phyloP scores from a whole-genome alignment of 495 filamentous ascomycete species.

The Aspergillus coremiiformis region DNA sequence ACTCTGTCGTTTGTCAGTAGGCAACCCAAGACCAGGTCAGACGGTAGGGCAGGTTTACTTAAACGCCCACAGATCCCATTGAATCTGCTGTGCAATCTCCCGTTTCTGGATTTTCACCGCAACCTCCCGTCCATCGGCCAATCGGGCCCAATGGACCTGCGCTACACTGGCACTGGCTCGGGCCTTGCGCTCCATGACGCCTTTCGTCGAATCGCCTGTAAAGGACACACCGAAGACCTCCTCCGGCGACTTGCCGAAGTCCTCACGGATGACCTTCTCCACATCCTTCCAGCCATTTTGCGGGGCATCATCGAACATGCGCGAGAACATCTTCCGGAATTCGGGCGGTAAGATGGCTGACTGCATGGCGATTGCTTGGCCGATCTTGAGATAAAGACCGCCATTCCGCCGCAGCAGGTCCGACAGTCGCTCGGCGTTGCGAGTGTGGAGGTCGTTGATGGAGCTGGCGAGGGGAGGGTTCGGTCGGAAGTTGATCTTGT shows the following conservation, averaged over 20 bases:
- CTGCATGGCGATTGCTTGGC: slow-evolving; percentile 98
- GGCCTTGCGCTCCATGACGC: slow-evolving; percentile 81
- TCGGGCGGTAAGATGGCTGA: slow-evolving; percentile 85
- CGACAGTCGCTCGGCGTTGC: slow-evolving; percentile 76
- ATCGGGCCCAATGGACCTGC: slow-evolving; percentile 89
- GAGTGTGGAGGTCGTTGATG: slow-evolving; percentile 64
- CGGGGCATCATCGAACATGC: slow-evolving; percentile 97
- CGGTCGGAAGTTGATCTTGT: slow-evolving; percentile 91
- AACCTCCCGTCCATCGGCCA: slow-evolving; percentile 79
- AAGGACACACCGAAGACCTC: slow-evolving; percentile 88
- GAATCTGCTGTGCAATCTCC: slow-evolving; percentile 82
- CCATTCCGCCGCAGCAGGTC: slow-evolving; percentile 77
- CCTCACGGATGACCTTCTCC: slow-evolving; percentile 76
- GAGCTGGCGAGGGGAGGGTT: slow-evolving; percentile 60
- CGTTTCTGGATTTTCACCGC: slow-evolving; percentile 96
- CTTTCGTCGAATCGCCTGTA: slow-evolving; percentile 53
- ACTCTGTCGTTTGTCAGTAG: slow-evolving; percentile 40
- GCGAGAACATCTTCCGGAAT: slow-evolving; percentile 89
- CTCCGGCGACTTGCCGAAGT: slow-evolving; percentile 75
- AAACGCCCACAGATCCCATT: slow-evolving; percentile 93
- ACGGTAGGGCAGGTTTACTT: slow-evolving; percentile 48
- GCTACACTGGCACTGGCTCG: slow-evolving; percentile 87
- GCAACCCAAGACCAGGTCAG: neutral
- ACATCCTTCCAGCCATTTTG: slow-evolving; percentile 90
- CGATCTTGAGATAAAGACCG: slow-evolving; percentile 93